These are phyloP conservation scores for Paramecium tetraurelia DNA, from an alignment of 73 alveolate species.

Conservation along the genomic window DNA sequence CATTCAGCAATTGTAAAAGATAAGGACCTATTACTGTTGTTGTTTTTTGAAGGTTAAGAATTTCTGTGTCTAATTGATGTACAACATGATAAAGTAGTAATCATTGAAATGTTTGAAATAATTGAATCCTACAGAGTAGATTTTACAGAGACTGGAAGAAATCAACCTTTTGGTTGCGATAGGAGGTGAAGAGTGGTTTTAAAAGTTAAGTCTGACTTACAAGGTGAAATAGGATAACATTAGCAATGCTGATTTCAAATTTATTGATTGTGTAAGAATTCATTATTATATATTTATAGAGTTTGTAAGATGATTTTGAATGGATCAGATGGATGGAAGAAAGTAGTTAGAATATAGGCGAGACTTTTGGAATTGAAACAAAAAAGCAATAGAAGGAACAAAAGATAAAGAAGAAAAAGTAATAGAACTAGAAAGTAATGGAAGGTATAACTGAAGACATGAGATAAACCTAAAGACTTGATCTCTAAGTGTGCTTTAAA, in stretches of 20 bases:
- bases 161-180: not conserved
- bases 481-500: not conserved
- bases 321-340: constrained; percentile 50
- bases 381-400: constrained; percentile 7
- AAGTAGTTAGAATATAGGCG: not conserved
- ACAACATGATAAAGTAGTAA: not conserved
- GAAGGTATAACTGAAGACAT: constrained; percentile 4
- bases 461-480: not conserved
- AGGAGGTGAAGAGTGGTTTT: constrained; percentile 48
- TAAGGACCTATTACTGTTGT: not conserved
- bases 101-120: not conserved
- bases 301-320: constrained; percentile 10
- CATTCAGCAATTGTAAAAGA: not conserved
- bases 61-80: constrained; percentile 12
- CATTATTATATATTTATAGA: not conserved
- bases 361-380: not conserved
- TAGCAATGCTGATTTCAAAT: not conserved
- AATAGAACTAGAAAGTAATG: not conserved
- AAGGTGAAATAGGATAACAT: not conserved
- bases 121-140: not conserved
- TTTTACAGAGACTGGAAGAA: not conserved
- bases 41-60: constrained; percentile 7
- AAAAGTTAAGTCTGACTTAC: not conserved
- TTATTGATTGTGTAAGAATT: constrained; percentile 6
- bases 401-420: not conserved